Conservation (phyloP, 2,329 filamentous ascomycete species). For the Fusarium sterilihyphosum region DNA sequence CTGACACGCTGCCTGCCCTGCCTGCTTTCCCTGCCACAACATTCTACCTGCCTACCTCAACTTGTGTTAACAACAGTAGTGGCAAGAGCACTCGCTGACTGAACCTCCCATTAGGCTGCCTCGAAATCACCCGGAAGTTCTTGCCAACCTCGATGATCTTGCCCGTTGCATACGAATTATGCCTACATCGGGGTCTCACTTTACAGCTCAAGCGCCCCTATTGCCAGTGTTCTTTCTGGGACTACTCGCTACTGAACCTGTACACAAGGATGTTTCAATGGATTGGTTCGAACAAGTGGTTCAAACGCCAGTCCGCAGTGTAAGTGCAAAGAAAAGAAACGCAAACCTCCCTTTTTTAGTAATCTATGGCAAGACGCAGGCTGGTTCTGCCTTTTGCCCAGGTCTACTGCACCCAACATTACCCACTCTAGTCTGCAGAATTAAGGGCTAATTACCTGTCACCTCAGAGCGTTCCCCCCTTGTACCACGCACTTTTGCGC, state of each 20-base stretch:
- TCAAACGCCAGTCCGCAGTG: conserved; percentile 51
- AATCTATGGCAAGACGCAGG: conserved; percentile 27
- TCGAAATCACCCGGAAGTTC: conserved; percentile 49
- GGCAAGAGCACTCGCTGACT: conserved; percentile 13
- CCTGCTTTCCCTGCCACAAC: background rate
- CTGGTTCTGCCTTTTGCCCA: conserved; percentile 34
- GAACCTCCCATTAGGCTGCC: conserved; percentile 44
- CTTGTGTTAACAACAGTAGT: background rate
- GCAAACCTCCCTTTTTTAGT: conserved; percentile 22
- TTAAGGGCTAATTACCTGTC: conserved; percentile 30
- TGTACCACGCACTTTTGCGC: conserved; percentile 47
- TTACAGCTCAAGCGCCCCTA: conserved; percentile 55
- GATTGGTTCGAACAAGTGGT: conserved; percentile 52
- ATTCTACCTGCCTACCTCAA: background rate
- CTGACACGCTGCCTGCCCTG: background rate
- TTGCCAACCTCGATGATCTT: conserved; percentile 47
- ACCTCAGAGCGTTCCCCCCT: conserved; percentile 53
- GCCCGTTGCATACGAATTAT: conserved; percentile 51
- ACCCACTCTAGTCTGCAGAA: conserved; percentile 25
- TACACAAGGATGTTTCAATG: conserved; percentile 45
- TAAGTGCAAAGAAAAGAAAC: conserved; percentile 42
- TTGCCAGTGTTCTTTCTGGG: conserved; percentile 55
- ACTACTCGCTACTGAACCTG: conserved; percentile 45
- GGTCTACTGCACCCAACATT: conserved; percentile 20
- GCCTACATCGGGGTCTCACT: conserved; percentile 53